Evolutionary conservation across 2,329 filamentous ascomycete species (phyloP).

Genomic region (Fusarium robinianum): DNA sequence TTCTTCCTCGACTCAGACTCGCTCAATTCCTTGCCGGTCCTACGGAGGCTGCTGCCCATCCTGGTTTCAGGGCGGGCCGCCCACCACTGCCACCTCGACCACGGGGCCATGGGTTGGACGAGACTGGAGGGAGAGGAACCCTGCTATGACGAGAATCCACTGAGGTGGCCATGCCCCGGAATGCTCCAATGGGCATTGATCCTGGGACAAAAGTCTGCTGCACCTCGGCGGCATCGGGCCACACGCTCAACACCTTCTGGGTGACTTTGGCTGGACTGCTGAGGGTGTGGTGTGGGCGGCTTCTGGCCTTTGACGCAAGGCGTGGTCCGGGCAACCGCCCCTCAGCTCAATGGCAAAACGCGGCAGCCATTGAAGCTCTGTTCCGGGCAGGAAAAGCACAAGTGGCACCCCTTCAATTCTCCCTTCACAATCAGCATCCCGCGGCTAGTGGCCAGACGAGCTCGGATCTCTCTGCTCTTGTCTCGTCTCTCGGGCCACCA

Average conservation of each 20-base stretch:
- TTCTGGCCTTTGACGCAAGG: conserved; percentile 8
- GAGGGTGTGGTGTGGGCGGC: conserved; percentile 10
- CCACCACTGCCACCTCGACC: conserved; percentile 23
- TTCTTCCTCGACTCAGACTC: conserved; percentile 4
- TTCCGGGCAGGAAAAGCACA: conserved; percentile 18
- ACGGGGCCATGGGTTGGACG: conserved; percentile 32
- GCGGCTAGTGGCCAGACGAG: conserved; percentile 20
- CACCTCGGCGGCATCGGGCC: conserved; percentile 33
- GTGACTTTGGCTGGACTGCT: conserved; percentile 17
- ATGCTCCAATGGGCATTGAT: conserved; percentile 35
- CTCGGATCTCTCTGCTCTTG: too few relatives aligned
- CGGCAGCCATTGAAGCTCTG: conserved; percentile 23
- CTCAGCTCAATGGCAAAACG: conserved; percentile 25
- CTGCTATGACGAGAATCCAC: conserved; percentile 34
- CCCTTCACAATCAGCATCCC: conserved; percentile 12
- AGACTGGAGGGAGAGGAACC: conserved; percentile 34
- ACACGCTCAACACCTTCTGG: conserved; percentile 27
- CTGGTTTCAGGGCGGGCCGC: conserved; percentile 7
- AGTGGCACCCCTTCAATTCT: conserved; percentile 12
- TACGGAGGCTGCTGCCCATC: conserved; percentile 28
- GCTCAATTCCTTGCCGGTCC: conserved; percentile 17
- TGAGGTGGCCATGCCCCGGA: conserved; percentile 27
- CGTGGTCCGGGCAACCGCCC: conserved; percentile 30
- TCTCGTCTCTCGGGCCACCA: too few relatives aligned
- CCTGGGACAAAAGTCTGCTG: conserved; percentile 35